Percentiles rank a stretch among this genome's conserved stretches.
Conservation (phyloP, 352 stramenopile species). For the Phytophthora colocasiae region DNA sequence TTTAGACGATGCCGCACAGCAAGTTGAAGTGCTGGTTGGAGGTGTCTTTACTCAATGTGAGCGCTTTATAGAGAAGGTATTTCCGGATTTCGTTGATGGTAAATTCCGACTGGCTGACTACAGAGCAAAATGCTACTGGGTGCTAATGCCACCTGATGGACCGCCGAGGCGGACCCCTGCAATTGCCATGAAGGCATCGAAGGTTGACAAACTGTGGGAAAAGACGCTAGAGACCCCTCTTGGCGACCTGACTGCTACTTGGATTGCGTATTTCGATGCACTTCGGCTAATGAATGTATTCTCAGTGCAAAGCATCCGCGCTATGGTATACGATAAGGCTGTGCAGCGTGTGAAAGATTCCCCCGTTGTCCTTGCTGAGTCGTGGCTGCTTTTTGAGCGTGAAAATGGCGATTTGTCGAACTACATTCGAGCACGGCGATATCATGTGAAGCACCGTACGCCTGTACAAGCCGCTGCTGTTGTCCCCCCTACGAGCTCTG, state of each 20-base stretch:
- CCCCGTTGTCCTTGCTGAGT: slow-evolving; percentile 40
- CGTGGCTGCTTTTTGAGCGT: slow-evolving; percentile 61
- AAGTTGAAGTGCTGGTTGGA: slow-evolving; percentile 35
- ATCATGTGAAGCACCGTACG: slow-evolving; percentile 34
- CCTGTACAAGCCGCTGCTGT: neutral
- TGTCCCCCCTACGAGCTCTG: neutral
- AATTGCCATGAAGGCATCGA: slow-evolving; percentile 18
- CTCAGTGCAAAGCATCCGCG: slow-evolving; percentile 32
- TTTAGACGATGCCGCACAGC: slow-evolving; percentile 12
- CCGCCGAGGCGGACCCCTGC: neutral
- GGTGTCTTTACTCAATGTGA: slow-evolving; percentile 43
- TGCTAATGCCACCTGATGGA: slow-evolving; percentile 27
- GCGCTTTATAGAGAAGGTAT: slow-evolving; percentile 43
- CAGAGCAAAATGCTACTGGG: slow-evolving; percentile 53
- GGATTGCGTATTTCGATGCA: slow-evolving; percentile 60
- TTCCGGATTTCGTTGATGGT: slow-evolving; percentile 43
- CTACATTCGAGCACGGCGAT: slow-evolving; percentile 43
- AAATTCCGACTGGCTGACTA: slow-evolving; percentile 51
- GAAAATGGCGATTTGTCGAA: slow-evolving; percentile 50
- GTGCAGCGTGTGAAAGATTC: slow-evolving; percentile 44
- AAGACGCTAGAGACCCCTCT: slow-evolving; percentile 19
- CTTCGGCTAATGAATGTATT: slow-evolving; percentile 35
- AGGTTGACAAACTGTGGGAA: slow-evolving; percentile 49
- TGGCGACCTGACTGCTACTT: slow-evolving; percentile 43
- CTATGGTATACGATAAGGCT: slow-evolving; percentile 50